Percentiles rank a stretch among this genome's conserved stretches.
Conservation (phyloP, 179 eudicot genomes). For the Gypsophila paniculata region DNA sequence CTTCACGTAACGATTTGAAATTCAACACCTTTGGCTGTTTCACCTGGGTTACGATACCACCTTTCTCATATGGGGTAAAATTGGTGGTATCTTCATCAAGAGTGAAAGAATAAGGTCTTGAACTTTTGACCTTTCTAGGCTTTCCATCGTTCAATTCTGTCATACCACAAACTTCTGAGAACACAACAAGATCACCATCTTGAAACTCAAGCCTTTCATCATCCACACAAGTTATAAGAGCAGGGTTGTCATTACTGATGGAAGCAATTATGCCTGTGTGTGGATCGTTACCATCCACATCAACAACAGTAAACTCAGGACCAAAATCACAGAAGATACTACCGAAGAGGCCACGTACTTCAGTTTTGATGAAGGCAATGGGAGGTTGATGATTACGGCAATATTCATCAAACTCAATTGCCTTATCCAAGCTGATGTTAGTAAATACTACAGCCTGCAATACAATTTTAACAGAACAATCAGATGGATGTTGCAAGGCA, state of each 20-base stretch:
- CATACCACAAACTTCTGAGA: slow-evolving; percentile 88
- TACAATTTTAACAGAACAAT: too few relatives aligned
- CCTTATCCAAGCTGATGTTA: slow-evolving; percentile 49
- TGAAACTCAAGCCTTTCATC: slow-evolving; percentile 94
- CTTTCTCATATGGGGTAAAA: slow-evolving; percentile 64
- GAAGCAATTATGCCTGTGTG: slow-evolving; percentile 78
- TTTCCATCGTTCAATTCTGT: slow-evolving; percentile 94
- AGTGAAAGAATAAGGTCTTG: slow-evolving; percentile 74
- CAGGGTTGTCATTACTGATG: slow-evolving; percentile 77
- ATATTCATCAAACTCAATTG: slow-evolving; percentile 63
- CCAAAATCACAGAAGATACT: slow-evolving; percentile 83
- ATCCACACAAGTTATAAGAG: slow-evolving; percentile 80
- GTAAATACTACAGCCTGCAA: slow-evolving; percentile 86
- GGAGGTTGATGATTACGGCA: slow-evolving; percentile 79
- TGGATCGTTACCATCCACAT: slow-evolving; percentile 86
- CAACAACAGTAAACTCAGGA: slow-evolving; percentile 71
- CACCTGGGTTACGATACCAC: slow-evolving; percentile 93
- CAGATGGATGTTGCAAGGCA: too few relatives aligned
- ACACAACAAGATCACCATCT: slow-evolving; percentile 89
- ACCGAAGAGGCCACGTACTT: slow-evolving; percentile 87
- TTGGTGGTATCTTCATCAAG: slow-evolving; percentile 83
- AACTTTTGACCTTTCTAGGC: slow-evolving; percentile 63
- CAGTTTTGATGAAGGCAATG: slow-evolving; percentile 74
- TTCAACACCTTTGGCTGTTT: slow-evolving; percentile 81
- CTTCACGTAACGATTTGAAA: slow-evolving; percentile 68